phyloP scores from a whole-genome alignment of 495 filamentous ascomycete species.

The Rusavskia elegans region DNA sequence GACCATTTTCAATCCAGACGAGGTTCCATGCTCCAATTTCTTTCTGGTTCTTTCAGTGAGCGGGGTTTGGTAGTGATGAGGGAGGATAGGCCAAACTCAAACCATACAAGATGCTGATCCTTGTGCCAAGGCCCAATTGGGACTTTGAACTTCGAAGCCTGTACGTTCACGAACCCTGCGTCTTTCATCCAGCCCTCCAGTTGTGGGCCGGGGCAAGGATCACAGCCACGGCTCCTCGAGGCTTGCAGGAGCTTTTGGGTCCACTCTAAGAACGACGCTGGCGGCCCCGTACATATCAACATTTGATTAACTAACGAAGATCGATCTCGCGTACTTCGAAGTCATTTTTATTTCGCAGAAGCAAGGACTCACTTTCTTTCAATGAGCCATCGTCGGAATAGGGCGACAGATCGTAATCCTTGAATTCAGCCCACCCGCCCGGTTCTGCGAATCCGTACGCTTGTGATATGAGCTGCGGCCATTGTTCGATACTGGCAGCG shows the following conservation, averaged over 20 bases:
- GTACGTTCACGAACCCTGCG: constrained; percentile 15
- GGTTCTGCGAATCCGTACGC: constrained; percentile 15
- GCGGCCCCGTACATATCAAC: no score
- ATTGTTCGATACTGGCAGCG: constrained; percentile 30
- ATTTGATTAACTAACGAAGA: no score
- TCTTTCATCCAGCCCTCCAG: constrained; percentile 10
- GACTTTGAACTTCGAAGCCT: constrained; percentile 5
- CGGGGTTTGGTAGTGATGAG: no score
- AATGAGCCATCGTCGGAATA: constrained; percentile 14
- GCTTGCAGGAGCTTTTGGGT: not conserved
- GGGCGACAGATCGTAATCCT: constrained; percentile 14
- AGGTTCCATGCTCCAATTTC: constrained; percentile 15
- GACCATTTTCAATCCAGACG: constrained; percentile 25
- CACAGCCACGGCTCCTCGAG: not conserved
- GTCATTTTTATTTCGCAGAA: no score
- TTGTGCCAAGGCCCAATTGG: constrained; percentile 18
- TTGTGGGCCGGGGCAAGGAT: constrained; percentile 5
- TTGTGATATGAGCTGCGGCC: constrained; percentile 23
- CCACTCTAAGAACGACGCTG: not conserved
- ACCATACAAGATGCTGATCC: constrained; percentile 12
- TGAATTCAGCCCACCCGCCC: constrained; percentile 16
- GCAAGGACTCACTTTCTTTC: no score
- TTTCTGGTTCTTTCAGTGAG: no score
- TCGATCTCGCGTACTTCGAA: no score
- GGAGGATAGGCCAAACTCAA: no score